These are phyloP conservation scores for Nepenthes mirabilis DNA, from an alignment of 148 eudicot genomes.

Conservation along the genomic window DNA sequence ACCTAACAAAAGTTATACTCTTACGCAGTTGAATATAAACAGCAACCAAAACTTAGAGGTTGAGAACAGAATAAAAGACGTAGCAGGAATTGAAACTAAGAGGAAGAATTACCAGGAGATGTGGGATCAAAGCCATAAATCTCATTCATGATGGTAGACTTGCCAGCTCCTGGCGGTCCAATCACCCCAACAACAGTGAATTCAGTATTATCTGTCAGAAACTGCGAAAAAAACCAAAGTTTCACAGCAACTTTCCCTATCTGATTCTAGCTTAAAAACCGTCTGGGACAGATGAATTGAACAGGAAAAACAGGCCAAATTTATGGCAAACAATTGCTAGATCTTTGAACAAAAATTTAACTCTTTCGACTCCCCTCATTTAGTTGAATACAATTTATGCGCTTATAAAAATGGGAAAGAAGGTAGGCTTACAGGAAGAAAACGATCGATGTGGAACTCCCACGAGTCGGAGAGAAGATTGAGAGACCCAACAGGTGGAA, in stretches of 20 bases:
- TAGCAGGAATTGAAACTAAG: not conserved
- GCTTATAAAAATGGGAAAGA: not conserved
- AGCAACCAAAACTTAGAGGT: no score
- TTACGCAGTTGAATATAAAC: no score
- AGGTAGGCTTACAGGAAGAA: slow-evolving; percentile 32
- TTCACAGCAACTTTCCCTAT: not conserved
- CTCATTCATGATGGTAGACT: slow-evolving; percentile 76
- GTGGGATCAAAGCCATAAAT: slow-evolving; percentile 79
- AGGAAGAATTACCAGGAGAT: slow-evolving; percentile 45
- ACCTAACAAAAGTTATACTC: no score
- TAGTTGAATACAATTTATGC: no score
- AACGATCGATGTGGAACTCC: slow-evolving; percentile 69
- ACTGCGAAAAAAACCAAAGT: slow-evolving; percentile 26
- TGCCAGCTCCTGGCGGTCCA: slow-evolving; percentile 83
- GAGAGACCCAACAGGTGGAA: slow-evolving; percentile 65
- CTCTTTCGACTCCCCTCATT: no score
- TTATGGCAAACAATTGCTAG: not conserved
- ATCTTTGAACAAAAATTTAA: no score
- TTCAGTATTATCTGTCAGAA: slow-evolving; percentile 86
- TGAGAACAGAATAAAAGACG: not conserved
- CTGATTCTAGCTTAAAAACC: not conserved
- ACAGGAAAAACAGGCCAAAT: not conserved
- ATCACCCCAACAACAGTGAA: slow-evolving; percentile 87
- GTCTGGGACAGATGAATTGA: not conserved
- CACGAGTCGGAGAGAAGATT: slow-evolving; percentile 77